These are phyloP conservation scores for Amauroascus niger DNA, from an alignment of 2,329 filamentous ascomycete species.

Conservation along the genomic window DNA sequence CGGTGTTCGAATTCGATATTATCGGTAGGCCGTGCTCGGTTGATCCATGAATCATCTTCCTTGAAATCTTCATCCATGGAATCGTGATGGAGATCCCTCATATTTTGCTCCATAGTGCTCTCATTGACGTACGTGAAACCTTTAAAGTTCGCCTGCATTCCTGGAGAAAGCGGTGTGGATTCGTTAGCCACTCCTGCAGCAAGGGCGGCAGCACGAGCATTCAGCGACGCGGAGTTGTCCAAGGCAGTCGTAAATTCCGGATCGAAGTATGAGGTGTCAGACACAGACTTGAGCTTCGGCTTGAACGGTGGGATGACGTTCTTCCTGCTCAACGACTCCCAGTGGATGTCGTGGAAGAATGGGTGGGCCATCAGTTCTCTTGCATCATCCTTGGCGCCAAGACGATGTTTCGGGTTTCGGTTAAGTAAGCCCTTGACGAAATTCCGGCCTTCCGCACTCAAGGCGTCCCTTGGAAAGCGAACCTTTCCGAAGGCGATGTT, in stretches of 20 bases:
- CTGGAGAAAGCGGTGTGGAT: conserved; percentile 85
- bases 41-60: conserved; percentile 16
- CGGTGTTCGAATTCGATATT: conserved; percentile 26
- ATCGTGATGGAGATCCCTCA: conserved; percentile 30
- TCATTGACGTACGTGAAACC: conserved; percentile 99
- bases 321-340: conserved; percentile 79
- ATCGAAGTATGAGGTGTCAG: conserved; percentile 96
- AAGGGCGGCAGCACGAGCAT: conserved; percentile 78
- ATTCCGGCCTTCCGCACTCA: conserved; percentile 89
- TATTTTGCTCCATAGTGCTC: conserved; percentile 63
- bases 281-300: conserved; percentile 89
- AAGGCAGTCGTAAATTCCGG: conserved; percentile 95
- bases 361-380: conserved; percentile 88
- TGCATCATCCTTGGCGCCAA: conserved; percentile 83
- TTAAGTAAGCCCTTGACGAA: conserved; percentile 97
- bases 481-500: conserved; percentile 99
- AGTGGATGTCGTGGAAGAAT: conserved; percentile 92
- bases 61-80: conserved; percentile 37
- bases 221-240: conserved; percentile 75
- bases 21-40: not conserved
- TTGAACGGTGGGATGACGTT: conserved; percentile 94
- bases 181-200: conserved; percentile 72
- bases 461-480: conserved; percentile 84
- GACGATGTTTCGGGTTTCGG: conserved; percentile 87
- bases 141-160: conserved; percentile 95